Conservation (phyloP, 225 moss, liverwort and hornwort genomes). For the Neckera pumila region DNA sequence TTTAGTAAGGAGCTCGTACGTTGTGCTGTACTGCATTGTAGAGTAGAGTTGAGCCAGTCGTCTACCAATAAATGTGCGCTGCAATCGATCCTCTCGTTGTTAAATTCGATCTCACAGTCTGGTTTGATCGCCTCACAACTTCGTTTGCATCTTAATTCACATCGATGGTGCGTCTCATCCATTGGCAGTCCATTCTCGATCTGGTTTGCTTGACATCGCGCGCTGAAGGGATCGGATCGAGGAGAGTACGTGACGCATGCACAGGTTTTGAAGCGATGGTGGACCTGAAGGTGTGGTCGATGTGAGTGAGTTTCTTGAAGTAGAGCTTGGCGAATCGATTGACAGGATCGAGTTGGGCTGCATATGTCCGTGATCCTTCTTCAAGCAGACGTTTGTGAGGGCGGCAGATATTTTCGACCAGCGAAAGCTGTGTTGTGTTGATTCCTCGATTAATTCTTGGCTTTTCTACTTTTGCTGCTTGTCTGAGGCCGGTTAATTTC, state of each 20-base stretch:
- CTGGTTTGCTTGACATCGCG: background rate
- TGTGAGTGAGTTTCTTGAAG: background rate
- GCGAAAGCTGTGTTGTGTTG: too few species aligned
- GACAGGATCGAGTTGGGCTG: background rate
- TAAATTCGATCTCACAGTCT: background rate
- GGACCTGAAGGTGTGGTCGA: background rate
- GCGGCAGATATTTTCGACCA: background rate
- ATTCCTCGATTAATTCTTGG: background rate
- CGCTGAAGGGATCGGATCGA: background rate
- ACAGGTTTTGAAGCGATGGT: background rate
- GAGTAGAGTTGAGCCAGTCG: too few species aligned
- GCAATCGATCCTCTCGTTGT: too few species aligned
- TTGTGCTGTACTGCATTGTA: too few species aligned
- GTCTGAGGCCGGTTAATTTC: too few species aligned
- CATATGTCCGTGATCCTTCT: background rate
- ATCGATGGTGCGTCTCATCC: background rate
- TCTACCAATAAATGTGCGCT: too few species aligned
- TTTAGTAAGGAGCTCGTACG: too few species aligned
- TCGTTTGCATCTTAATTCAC: background rate
- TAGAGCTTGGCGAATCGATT: background rate
- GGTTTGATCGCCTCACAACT: background rate
- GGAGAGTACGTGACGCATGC: background rate
- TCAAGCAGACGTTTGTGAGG: background rate
- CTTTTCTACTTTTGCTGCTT: background rate
- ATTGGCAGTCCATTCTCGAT: background rate